Percentiles rank a stretch among this genome's conserved stretches.
phyloP scores from a whole-genome alignment of 2,329 filamentous ascomycete genomes.

The Pseudophaeomoniella oleicola region DNA sequence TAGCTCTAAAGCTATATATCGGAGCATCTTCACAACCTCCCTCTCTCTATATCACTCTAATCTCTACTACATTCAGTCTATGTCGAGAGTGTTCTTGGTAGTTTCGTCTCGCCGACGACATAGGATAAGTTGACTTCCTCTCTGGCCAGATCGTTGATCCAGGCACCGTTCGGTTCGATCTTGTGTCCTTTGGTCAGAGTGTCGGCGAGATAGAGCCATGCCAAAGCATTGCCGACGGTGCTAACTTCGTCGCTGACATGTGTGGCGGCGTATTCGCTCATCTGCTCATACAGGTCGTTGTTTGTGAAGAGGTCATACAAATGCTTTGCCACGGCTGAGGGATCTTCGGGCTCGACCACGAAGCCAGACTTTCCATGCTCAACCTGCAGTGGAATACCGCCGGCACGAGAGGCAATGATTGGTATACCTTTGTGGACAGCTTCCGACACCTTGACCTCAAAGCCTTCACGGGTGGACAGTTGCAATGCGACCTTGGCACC shows the following conservation, averaged over 20 bases:
- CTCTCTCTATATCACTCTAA: no score
- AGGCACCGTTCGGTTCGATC: slow-evolving; percentile 45
- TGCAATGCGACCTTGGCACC: slow-evolving; percentile 62
- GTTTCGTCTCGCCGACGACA: slow-evolving; percentile 40
- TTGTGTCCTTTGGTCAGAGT: slow-evolving; percentile 45
- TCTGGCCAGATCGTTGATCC: slow-evolving; percentile 63
- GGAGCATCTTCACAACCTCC: no score
- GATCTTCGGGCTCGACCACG: slow-evolving; percentile 58
- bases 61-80: slow-evolving; percentile 4
- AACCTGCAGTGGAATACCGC: slow-evolving; percentile 71
- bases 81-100: slow-evolving; percentile 30
- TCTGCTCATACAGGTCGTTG: slow-evolving; percentile 46
- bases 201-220: slow-evolving; percentile 64
- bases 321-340: slow-evolving; percentile 52
- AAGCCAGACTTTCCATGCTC: slow-evolving; percentile 58
- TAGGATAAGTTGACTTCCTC: slow-evolving; percentile 49
- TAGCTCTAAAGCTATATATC: no score
- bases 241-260: slow-evolving; percentile 70
- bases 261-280: slow-evolving; percentile 47
- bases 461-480: slow-evolving; percentile 67
- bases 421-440: slow-evolving; percentile 67
- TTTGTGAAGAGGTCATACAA: slow-evolving; percentile 54
- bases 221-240: slow-evolving; percentile 63
- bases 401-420: slow-evolving; percentile 58
- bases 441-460: slow-evolving; percentile 77